Base-by-base conservation (phyloP, 306 rosid genomes). In the Dalbergia cultrata region DNA sequence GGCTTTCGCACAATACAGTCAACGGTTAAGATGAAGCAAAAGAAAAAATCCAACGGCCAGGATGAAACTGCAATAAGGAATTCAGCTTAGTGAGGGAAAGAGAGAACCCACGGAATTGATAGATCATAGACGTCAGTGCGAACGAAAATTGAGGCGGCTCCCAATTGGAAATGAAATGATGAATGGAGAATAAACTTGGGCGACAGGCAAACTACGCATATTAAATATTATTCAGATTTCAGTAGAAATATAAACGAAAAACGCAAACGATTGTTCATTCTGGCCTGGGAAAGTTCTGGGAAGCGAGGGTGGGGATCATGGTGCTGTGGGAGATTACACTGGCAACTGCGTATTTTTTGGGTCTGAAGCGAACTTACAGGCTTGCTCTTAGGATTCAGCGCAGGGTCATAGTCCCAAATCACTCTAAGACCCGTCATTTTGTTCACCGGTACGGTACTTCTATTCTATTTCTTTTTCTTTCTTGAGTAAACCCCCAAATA, bases 291-390 rank as follows among this genome's bases (percentile, higher is more conserved):
- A 34, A 31, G 47, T 43, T 43, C 47, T 43, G 53, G 66, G 67
- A 44, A 59, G 37, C 8, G 41, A 31, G 34, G 41, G 67, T 66
- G 63, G 9, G 61, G 75, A 9, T 75, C 54, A 88, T 92, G 97
- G 97, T 92, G 82, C 78, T 92, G 1, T 92, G 92, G 97, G 97
- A 92, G 83, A 88, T 92, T 81, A 84, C 97, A 16, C 67, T 90
- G 39, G 94, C 75, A 47, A 92, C 94, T 35, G 94, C 97, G 34
- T 92, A 90, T 79, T 88, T 90, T 80, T 35, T 90, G 88, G 97
- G 97, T 4, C 87, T 92, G 21, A 81, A 84, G 78, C 91, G 92
- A 13, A 88, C 93, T 4, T 92, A 87, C 45, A 82, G 85, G 50
- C 87, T 87, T 6, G 94, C 89, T 47, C 70, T 88, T 21, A 88